phyloP scores from a whole-genome alignment of 805 yeast species.

The Hanseniaspora singularis region DNA sequence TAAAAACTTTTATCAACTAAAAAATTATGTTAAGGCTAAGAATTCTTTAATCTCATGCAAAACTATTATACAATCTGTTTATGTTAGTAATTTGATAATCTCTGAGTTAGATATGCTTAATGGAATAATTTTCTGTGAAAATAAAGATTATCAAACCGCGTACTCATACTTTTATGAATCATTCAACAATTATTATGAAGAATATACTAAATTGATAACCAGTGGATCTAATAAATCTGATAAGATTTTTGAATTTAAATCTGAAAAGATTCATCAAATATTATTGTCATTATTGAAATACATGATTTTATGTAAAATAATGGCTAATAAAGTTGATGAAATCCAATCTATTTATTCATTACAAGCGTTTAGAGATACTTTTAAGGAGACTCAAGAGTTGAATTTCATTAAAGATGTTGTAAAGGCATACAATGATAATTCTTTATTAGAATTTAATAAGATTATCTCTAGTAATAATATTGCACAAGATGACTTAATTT shows the following conservation, averaged over 20 bases:
- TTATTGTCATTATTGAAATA: conserved; percentile 77
- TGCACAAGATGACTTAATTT: conserved; percentile 58
- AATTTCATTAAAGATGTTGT: conserved; percentile 95
- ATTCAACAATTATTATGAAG: conserved; percentile 69
- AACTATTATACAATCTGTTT: conserved; percentile 93
- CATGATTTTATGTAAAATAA: conserved; percentile 83
- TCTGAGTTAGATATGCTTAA: conserved; percentile 92
- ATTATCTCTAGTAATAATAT: conserved; percentile 68
- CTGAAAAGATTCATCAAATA: conserved; percentile 41
- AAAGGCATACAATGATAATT: conserved; percentile 76
- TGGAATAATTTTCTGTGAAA: conserved; percentile 93
- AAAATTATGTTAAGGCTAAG: conserved; percentile 80
- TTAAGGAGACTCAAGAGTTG: conserved; percentile 59
- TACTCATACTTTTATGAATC: conserved; percentile 91
- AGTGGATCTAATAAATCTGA: conserved; percentile 24
- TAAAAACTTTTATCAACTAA: conserved; percentile 77
- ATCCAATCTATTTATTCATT: conserved; percentile 52
- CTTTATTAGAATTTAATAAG: conserved; percentile 81
- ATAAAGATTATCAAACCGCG: conserved; percentile 91
- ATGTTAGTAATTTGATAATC: conserved; percentile 85
- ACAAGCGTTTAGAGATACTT: conserved; percentile 32
- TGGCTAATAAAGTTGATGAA: conserved; percentile 80
- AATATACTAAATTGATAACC: conserved; percentile 1
- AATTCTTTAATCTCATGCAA: conserved; percentile 91
- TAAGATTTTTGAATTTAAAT: conserved; percentile 3